A percentile compares a stretch with the other conserved stretches of the same genome.
phyloP scores from a whole-genome alignment of 768 basidiomycete species.

The Favolaschia claudopus region DNA sequence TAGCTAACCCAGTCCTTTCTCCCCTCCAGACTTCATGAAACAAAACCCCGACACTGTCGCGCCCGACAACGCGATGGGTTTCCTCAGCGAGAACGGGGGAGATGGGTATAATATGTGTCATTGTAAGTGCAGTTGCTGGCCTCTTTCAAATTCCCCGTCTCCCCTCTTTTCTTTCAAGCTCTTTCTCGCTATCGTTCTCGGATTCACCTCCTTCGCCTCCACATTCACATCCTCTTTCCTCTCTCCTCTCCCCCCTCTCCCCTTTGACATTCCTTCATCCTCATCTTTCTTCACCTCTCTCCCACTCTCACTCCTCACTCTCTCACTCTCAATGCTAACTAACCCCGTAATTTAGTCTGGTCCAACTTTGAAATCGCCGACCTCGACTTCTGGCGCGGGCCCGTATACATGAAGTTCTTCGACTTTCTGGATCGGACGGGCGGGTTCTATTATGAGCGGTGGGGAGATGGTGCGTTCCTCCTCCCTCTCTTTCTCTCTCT shows the following conservation, averaged over 20 bases:
- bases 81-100: constrained; percentile 57
- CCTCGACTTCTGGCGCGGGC: constrained; percentile 69
- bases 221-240: too few species aligned
- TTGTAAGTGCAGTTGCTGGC: constrained; percentile 52
- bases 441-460: constrained; percentile 74
- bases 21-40: constrained; percentile 56
- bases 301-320: not conserved
- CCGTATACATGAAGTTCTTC: constrained; percentile 72
- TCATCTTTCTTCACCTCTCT: not conserved
- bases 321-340: not conserved
- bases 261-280: not conserved
- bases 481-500: constrained; percentile 38
- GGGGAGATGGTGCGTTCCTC: constrained; percentile 42
- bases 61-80: constrained; percentile 66
- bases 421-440: constrained; percentile 66
- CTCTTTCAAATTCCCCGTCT: not conserved
- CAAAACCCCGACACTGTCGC: constrained; percentile 61
- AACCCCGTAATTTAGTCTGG: constrained; percentile 48
- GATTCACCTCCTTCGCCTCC: not conserved
- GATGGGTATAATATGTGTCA: constrained; percentile 77
- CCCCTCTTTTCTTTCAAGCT: not conserved
- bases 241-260: too few species aligned
- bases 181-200: too few species aligned
- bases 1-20: not conserved
- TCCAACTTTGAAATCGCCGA: constrained; percentile 77